Percentiles rank a stretch among this genome's conserved stretches.
phyloP scores from a whole-genome alignment of 2,329 filamentous ascomycete genomes.

The Neoscytalidium dimidiatum region DNA sequence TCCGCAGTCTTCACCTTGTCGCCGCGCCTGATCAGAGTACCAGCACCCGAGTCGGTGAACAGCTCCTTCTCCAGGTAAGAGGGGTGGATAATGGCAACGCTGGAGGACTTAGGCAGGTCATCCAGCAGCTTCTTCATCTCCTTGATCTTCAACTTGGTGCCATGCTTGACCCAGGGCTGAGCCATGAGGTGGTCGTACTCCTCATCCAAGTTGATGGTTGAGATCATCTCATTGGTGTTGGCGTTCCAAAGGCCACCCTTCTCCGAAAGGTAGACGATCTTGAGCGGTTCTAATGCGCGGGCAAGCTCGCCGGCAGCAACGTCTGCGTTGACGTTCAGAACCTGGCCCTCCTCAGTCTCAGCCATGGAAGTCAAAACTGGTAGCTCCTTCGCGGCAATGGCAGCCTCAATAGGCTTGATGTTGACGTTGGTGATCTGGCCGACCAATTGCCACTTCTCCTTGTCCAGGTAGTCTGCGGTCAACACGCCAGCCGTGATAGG shows the following conservation, averaged over 20 bases:
- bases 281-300: slow-evolving; percentile 83
- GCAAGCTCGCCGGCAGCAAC: slow-evolving; percentile 94
- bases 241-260: slow-evolving; percentile 96
- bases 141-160: slow-evolving; percentile 93
- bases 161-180: slow-evolving; percentile 93
- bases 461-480: slow-evolving; percentile 90
- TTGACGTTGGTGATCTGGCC: slow-evolving; percentile 95
- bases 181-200: slow-evolving; percentile 92
- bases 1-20: slow-evolving; percentile 81
- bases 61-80: slow-evolving; percentile 94
- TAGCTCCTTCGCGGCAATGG: slow-evolving; percentile 82
- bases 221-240: slow-evolving; percentile 92
- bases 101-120: slow-evolving; percentile 85
- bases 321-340: slow-evolving; percentile 97
- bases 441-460: slow-evolving; percentile 93
- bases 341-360: slow-evolving; percentile 85
- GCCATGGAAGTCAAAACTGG: slow-evolving; percentile 96
- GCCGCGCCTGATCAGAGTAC: slow-evolving; percentile 87
- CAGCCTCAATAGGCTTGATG: slow-evolving; percentile 84
- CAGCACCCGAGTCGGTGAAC: slow-evolving; percentile 93
- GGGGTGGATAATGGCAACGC: slow-evolving; percentile 96
- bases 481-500: slow-evolving; percentile 90
- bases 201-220: slow-evolving; percentile 94
- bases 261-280: slow-evolving; percentile 98
- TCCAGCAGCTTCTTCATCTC: slow-evolving; percentile 94